phyloP scores from a whole-genome alignment of 257 asterid genomes.

The Euphrasia confusa region DNA sequence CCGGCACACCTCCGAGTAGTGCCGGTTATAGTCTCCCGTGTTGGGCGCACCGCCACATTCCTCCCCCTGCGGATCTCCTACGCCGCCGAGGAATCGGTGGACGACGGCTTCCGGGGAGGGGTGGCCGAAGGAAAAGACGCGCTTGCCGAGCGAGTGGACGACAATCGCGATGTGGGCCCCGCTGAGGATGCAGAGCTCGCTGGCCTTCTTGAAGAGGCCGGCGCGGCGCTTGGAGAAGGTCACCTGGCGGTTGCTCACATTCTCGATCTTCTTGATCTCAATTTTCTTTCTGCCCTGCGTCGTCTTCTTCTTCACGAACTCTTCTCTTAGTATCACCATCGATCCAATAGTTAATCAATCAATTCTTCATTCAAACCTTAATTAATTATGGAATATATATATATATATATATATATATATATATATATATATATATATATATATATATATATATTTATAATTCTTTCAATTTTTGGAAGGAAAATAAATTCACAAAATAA shows the following conservation, averaged over 20 bases:
- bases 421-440: no score
- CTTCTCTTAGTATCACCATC: constrained; percentile 23
- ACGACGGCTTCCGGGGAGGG: constrained; percentile 29
- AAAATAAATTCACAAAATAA: no score
- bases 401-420: no score
- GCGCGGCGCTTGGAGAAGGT: constrained; percentile 45
- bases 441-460: no score
- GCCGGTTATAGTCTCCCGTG: constrained; percentile 27
- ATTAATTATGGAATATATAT: no score
- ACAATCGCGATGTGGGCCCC: constrained; percentile 37
- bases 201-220: constrained; percentile 45
- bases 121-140: constrained; percentile 37
- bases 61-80: background rate
- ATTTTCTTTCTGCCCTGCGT: constrained; percentile 38
- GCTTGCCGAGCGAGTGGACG: constrained; percentile 37
- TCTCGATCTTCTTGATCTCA: constrained; percentile 40
- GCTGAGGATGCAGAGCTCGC: constrained; percentile 39
- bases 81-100: constrained; percentile 26
- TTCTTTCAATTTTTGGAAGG: no score
- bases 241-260: constrained; percentile 34
- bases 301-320: constrained; percentile 24
- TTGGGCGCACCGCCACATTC: background rate
- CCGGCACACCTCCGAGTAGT: constrained; percentile 26
- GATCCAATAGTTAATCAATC: no score
- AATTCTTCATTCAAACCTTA: no score